Evolutionary conservation across 73 alveolate species (phyloP), one percentile per base, ranked within the genome.

Genomic region (Paramecium sexaurelia): DNA sequence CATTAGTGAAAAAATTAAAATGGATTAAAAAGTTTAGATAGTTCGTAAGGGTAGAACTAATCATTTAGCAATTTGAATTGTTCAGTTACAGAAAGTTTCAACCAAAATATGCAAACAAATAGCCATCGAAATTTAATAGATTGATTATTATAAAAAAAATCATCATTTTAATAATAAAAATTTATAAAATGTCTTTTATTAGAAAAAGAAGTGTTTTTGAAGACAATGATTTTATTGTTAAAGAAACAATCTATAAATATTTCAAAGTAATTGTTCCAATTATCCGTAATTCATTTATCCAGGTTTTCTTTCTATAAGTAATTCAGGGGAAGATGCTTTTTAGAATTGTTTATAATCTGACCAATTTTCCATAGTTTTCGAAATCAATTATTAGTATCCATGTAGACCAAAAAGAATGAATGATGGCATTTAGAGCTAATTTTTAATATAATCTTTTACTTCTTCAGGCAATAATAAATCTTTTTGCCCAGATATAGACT

Each of bases 291-390:
- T 78, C 47, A 78, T 37, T 24, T 32, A 39, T 24, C 47, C 68
- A 17, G 90, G 71, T 78, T 43, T 78, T 6, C 71, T 37, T 45
- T 78, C 90, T 24, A 78, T 78, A 2, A 78, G 51, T 43, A 78
- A 78, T 78, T 78, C 90, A 41, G 75, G 45, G 3, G 45, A 43
- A 9, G 90, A 78, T 7, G 29, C 68, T 45, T 78, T 78, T 40
- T 37, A 37, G 19, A 78, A 78, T 24, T 10, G n/a, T 78, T 40
- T 78, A 39, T 40, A 78, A 40, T 78, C 90, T 29, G 75, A 36
- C 36, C 27, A 19, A 33, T 78, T 40, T 78, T 78, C 90, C 32
- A 78, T 40, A 22, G 55, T 33, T 33, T 78, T 78, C 36, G 43
- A 78, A 24, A 39, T 41, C 55, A 78, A 78, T 24, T 41, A 39